phyloP scores from a whole-genome alignment of 495 filamentous ascomycete genomes.

The Trichoderma reesei region DNA sequence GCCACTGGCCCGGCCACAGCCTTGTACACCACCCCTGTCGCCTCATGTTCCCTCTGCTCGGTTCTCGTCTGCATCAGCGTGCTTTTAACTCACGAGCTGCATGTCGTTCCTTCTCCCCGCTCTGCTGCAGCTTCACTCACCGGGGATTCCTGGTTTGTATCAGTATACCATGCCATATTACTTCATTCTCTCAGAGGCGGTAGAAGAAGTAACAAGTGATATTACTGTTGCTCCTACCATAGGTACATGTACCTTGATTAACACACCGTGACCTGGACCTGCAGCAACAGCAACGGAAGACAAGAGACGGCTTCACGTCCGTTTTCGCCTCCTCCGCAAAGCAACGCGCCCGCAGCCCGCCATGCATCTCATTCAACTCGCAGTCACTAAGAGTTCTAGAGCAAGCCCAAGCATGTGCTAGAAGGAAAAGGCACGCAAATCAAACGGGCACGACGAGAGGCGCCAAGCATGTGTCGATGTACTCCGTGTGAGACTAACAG shows the following conservation, averaged over 20 bases:
- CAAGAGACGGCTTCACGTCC: not conserved
- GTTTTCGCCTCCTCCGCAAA: constrained; percentile 5
- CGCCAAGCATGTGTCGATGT: too few relatives aligned
- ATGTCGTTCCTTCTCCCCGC: not conserved
- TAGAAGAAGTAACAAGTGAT: too few relatives aligned
- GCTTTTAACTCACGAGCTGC: too few relatives aligned
- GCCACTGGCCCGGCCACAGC: not conserved
- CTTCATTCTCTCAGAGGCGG: too few relatives aligned
- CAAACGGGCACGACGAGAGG: not conserved
- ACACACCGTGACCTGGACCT: too few relatives aligned
- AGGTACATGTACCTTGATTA: too few relatives aligned
- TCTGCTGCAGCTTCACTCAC: not conserved
- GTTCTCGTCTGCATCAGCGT: not conserved
- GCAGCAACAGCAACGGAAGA: not conserved
- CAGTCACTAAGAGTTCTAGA: too few relatives aligned
- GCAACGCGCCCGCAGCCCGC: not conserved
- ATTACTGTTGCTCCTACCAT: too few relatives aligned
- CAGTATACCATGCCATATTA: too few relatives aligned
- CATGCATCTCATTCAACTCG: not conserved
- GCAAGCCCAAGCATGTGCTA: too few relatives aligned
- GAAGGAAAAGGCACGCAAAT: not conserved
- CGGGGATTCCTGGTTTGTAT: not conserved
- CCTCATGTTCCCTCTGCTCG: not conserved
- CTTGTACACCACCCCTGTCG: not conserved
- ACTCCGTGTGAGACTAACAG: too few relatives aligned